These are phyloP conservation scores for Globisporangium viniferum DNA, from an alignment of 352 stramenopile genomes.

Conservation along the genomic window DNA sequence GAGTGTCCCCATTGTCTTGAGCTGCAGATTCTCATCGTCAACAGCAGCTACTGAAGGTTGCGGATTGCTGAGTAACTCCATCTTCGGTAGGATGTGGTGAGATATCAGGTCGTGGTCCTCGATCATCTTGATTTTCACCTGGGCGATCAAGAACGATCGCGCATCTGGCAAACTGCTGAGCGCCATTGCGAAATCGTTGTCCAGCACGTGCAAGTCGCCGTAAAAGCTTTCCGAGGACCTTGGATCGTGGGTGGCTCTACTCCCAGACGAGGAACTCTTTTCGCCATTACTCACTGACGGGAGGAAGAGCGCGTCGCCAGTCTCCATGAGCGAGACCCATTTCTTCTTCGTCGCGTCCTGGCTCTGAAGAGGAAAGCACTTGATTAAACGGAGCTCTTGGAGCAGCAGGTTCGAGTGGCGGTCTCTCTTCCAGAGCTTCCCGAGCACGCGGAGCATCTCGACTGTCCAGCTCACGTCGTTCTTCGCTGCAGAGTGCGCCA, in stretches of 20 bases:
- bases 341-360: slow-evolving; percentile 6
- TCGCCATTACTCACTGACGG: background rate
- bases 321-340: slow-evolving; percentile 48
- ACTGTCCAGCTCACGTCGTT: slow-evolving; percentile 39
- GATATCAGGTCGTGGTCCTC: slow-evolving; percentile 69
- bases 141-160: slow-evolving; percentile 47
- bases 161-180: slow-evolving; percentile 26
- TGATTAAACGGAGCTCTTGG: slow-evolving; percentile 67
- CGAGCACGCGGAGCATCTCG: slow-evolving; percentile 43
- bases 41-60: background rate
- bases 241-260: background rate
- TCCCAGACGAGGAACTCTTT: slow-evolving; percentile 3
- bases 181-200: slow-evolving; percentile 33
- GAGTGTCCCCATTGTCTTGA: background rate
- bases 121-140: slow-evolving; percentile 60
- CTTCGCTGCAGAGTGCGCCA: slow-evolving; percentile 33
- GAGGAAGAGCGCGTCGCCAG: slow-evolving; percentile 33
- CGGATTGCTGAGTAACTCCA: slow-evolving; percentile 14
- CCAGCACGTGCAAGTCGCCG: slow-evolving; percentile 36
- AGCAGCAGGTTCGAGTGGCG: slow-evolving; percentile 40
- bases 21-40: background rate
- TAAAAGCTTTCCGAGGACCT: slow-evolving; percentile 29
- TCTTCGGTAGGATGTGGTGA: slow-evolving; percentile 55
- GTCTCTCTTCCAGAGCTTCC: slow-evolving; percentile 58
- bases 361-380: slow-evolving; percentile 61